Conservation (phyloP, 2,329 filamentous ascomycete genomes). For the Tolypocladium endophyticum region DNA sequence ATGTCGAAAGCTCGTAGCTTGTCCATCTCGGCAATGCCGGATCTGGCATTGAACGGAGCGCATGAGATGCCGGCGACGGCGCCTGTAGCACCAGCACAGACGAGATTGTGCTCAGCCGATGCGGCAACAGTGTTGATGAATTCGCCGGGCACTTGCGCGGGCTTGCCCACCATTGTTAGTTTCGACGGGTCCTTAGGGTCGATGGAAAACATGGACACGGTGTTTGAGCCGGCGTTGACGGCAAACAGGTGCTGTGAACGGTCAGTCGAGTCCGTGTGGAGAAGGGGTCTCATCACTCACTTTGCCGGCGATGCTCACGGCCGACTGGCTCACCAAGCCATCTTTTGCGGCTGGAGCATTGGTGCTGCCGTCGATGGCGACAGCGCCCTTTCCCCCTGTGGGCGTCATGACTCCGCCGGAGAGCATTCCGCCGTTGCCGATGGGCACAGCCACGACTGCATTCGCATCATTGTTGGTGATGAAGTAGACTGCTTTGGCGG, state of each 20-base stretch:
- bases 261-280: neutral
- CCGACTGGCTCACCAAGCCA: constrained; percentile 38
- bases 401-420: constrained; percentile 27
- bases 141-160: constrained; percentile 33
- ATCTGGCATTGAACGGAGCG: constrained; percentile 20
- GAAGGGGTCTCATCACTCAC: constrained; percentile 26
- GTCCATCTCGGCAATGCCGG: constrained; percentile 33
- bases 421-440: constrained; percentile 35
- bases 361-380: constrained; percentile 23
- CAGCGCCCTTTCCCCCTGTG: constrained; percentile 37
- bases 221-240: constrained; percentile 42
- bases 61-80: constrained; percentile 34
- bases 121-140: constrained; percentile 43
- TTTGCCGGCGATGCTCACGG: constrained; percentile 36
- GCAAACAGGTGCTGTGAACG: constrained; percentile 37
- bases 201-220: constrained; percentile 38
- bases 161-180: constrained; percentile 31
- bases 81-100: constrained; percentile 36
- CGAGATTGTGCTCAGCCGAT: constrained; percentile 28
- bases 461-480: constrained; percentile 42
- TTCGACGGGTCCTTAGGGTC: constrained; percentile 27
- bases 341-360: constrained; percentile 34
- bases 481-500: constrained; percentile 40
- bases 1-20: constrained; percentile 35
- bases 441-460: constrained; percentile 36